These are phyloP conservation scores for Erythrophleum fordii DNA, from an alignment of 306 rosid species.

Conservation along the genomic window DNA sequence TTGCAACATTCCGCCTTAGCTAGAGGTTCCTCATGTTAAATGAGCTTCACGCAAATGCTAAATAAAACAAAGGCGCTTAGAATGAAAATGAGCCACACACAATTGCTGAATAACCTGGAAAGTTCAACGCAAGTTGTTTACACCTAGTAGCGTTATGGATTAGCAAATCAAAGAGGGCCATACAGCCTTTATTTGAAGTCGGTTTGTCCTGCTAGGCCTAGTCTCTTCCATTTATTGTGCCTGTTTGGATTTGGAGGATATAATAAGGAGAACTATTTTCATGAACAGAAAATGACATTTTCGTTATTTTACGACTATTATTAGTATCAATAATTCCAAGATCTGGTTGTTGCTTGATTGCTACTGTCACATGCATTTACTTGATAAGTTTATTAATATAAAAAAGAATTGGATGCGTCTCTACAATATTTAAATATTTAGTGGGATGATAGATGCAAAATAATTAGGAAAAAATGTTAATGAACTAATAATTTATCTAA, in stretches of 20 bases:
- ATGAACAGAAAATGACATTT: constrained; percentile 6
- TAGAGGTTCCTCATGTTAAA: too few species aligned
- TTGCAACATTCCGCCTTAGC: too few species aligned
- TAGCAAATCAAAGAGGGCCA: background rate
- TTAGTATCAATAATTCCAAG: background rate
- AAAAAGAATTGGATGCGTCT: background rate
- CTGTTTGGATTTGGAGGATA: background rate
- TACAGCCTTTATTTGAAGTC: background rate
- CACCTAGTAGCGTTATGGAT: background rate
- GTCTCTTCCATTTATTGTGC: background rate
- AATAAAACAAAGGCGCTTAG: background rate
- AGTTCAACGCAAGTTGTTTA: background rate
- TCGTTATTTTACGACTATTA: background rate
- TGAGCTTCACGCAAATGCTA: too few species aligned
- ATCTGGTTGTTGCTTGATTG: background rate
- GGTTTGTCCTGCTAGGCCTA: background rate
- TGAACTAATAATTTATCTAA: too few species aligned
- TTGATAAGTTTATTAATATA: background rate
- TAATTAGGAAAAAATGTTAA: background rate
- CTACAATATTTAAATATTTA: too few species aligned
- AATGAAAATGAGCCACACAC: background rate
- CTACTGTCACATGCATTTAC: background rate
- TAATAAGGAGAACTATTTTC: background rate
- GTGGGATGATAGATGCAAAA: background rate
- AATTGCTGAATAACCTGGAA: background rate